These are phyloP conservation scores for Phoenix roebelenii DNA, from an alignment of 176 grass and related monocot genomes.

Conservation along the genomic window DNA sequence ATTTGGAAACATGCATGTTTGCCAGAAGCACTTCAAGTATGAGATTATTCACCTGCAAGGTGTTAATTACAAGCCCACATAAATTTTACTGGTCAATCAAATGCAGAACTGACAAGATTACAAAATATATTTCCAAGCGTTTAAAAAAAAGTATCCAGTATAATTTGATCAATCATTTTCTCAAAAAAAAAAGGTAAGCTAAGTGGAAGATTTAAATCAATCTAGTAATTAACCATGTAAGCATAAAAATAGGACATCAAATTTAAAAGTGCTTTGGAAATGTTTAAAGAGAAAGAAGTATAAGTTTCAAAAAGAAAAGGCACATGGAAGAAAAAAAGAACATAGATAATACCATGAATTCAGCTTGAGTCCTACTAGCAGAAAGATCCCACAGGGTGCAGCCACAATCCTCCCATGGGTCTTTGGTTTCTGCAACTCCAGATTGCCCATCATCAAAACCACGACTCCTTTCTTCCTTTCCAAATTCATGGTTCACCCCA, in stretches of 20 bases:
- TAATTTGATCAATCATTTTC: too few relatives aligned
- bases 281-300: too few relatives aligned
- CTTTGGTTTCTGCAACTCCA: constrained; percentile 24
- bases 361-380: constrained; percentile 67
- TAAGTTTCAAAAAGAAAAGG: neutral
- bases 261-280: too few relatives aligned
- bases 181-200: too few relatives aligned
- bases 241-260: too few relatives aligned
- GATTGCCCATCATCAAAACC: constrained; percentile 16
- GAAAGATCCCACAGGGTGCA: constrained; percentile 88
- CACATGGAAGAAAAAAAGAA: neutral
- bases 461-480: constrained; percentile 28
- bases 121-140: too few relatives aligned
- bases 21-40: constrained; percentile 83
- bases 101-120: too few relatives aligned
- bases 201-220: too few relatives aligned
- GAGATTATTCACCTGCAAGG: constrained; percentile 61
- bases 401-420: constrained; percentile 73
- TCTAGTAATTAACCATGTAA: too few relatives aligned
- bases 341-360: constrained; percentile 55
- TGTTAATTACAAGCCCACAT: too few relatives aligned
- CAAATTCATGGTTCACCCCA: constrained; percentile 21
- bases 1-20: constrained; percentile 54
- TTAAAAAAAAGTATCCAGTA: too few relatives aligned
- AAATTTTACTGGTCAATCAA: too few relatives aligned